phyloP scores from a whole-genome alignment of 352 stramenopile species.

The Bremia lactucae region DNA sequence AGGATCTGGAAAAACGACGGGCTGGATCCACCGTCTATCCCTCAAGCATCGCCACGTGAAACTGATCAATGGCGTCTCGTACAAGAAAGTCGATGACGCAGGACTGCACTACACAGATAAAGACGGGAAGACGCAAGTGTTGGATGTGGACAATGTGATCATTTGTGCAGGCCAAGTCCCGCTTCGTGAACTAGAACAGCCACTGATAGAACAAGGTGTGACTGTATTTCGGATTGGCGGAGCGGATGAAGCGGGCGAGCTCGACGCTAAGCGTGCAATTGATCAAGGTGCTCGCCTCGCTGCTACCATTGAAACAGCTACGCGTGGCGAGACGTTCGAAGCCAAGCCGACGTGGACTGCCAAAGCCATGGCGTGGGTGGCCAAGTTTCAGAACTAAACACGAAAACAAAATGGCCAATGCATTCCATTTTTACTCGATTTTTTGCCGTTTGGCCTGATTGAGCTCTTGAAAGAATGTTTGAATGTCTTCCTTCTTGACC shows the following conservation, averaged over 20 bases:
- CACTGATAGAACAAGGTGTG: conserved; percentile 49
- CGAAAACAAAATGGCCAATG: not conserved
- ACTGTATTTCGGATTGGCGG: conserved; percentile 93
- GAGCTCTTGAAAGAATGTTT: conserved; percentile 53
- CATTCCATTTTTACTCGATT: conserved; percentile 13
- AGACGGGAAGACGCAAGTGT: conserved; percentile 64
- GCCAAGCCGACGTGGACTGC: conserved; percentile 30
- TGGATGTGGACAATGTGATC: conserved; percentile 94
- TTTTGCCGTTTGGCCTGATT: conserved; percentile 47
- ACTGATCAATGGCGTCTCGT: conserved; percentile 89
- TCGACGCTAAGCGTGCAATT: conserved; percentile 96
- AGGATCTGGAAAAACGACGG: conserved; percentile 90
- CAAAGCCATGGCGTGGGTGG: conserved; percentile 39
- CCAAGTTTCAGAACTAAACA: conserved; percentile 38
- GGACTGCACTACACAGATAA: conserved; percentile 91
- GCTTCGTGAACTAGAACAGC: conserved; percentile 80
- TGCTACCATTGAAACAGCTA: conserved; percentile 72
- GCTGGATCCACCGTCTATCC: conserved; percentile 93
- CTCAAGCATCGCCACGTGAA: conserved; percentile 87
- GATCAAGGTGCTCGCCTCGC: conserved; percentile 90
- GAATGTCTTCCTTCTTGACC: conserved; percentile 59
- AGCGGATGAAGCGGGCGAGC: conserved; percentile 89
- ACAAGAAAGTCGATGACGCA: conserved; percentile 91
- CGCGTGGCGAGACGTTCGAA: conserved; percentile 45
- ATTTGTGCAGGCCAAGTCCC: conserved; percentile 93